These are phyloP conservation scores for Trichoderma atroviride DNA, from an alignment of 2,329 filamentous ascomycete species.

Conservation along the genomic window DNA sequence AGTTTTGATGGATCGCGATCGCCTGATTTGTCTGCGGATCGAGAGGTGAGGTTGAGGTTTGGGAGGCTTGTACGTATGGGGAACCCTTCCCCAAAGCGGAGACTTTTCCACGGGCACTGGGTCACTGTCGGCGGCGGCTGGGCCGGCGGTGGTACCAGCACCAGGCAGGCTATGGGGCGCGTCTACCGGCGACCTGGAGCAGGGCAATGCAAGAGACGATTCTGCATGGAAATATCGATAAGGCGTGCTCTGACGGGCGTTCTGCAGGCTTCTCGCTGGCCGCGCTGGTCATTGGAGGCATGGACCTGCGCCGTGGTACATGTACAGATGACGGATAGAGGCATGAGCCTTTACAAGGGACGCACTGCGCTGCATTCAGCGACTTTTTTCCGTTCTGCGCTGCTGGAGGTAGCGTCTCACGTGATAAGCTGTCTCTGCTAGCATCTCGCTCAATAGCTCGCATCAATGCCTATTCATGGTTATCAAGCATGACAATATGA, in stretches of 20 bases:
- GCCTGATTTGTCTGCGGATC: slow-evolving; percentile 54
- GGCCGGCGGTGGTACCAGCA: slow-evolving; percentile 27
- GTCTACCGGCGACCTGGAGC: slow-evolving; percentile 9
- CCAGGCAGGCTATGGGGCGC: slow-evolving; percentile 24
- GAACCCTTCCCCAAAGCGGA: slow-evolving; percentile 46
- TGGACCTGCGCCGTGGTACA: slow-evolving; percentile 5
- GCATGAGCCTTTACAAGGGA: not conserved
- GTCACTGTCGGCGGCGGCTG: slow-evolving; percentile 30
- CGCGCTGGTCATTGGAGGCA: slow-evolving; percentile 8
- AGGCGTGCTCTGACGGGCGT: slow-evolving; percentile 9
- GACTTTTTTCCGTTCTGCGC: not conserved
- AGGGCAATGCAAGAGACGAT: slow-evolving; percentile 15
- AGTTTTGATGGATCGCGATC: slow-evolving; percentile 56
- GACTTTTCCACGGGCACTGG: slow-evolving; percentile 39
- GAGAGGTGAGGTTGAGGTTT: slow-evolving; percentile 60
- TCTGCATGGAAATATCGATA: slow-evolving; percentile 25
- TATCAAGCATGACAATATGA: not conserved
- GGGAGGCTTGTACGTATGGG: slow-evolving; percentile 39
- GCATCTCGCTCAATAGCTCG: too few species aligned
- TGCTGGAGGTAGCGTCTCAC: not conserved
- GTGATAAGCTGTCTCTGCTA: not conserved
- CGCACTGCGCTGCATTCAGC: not conserved
- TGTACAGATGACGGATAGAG: slow-evolving; percentile 14
- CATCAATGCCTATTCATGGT: not conserved
- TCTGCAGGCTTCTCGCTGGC: slow-evolving; percentile 12